These are phyloP conservation scores for Botrytis sinoallii DNA, from an alignment of 2,329 filamentous ascomycete species.

Conservation along the genomic window DNA sequence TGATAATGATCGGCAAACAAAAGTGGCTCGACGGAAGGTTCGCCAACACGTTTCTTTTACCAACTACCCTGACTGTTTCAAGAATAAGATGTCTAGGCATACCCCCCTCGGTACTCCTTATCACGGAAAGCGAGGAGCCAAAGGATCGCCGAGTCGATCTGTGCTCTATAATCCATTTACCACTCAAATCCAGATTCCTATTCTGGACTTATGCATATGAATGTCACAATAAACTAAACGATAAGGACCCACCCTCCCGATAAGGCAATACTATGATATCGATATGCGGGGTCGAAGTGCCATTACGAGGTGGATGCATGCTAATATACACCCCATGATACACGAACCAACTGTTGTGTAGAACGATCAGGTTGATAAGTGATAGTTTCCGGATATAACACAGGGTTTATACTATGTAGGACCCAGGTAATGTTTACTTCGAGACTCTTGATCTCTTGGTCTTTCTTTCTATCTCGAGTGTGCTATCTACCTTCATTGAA, in stretches of 20 bases:
- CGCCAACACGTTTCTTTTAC: not conserved
- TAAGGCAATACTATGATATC: not conserved
- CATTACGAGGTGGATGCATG: not conserved
- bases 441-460: not conserved
- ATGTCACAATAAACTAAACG: not conserved
- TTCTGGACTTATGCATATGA: not conserved
- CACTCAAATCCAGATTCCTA: constrained; percentile 1
- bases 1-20: too few species aligned
- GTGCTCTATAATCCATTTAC: not conserved
- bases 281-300: constrained; percentile 7
- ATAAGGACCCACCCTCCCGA: constrained; percentile 8
- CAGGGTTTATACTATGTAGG: not conserved
- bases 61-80: not conserved
- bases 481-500: not conserved
- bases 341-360: not conserved
- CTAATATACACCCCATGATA: constrained; percentile 1
- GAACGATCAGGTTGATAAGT: not conserved
- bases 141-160: not conserved
- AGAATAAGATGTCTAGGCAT: not conserved
- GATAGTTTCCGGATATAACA: not conserved
- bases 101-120: not conserved
- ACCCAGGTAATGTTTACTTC: not conserved
- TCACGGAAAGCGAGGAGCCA: not conserved
- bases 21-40: not conserved
- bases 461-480: not conserved